These are phyloP conservation scores for Botrytis fabae DNA, from an alignment of 2,329 filamentous ascomycete species.

Conservation along the genomic window DNA sequence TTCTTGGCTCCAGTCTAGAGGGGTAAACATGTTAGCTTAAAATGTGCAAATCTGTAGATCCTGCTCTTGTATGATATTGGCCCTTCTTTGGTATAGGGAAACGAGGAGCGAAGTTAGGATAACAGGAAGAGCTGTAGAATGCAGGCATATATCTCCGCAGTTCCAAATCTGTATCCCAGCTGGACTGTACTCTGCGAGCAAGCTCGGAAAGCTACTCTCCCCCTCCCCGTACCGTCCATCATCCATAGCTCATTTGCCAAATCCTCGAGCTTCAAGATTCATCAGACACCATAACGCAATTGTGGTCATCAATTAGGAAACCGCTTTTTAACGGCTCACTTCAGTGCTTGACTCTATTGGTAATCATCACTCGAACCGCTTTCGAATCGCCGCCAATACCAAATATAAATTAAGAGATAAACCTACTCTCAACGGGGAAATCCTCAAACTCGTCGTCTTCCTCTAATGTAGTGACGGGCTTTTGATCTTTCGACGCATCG, in stretches of 20 bases:
- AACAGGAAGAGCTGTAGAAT: neutral
- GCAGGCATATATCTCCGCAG: neutral
- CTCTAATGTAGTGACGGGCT: conserved; percentile 66
- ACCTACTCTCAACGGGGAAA: conserved; percentile 89
- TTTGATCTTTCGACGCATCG: conserved; percentile 44
- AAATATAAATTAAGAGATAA: neutral
- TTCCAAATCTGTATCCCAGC: neutral
- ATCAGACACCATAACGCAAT: conserved; percentile 5
- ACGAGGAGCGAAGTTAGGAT: neutral
- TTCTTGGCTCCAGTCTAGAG: conserved; percentile 84
- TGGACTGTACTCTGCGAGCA: too few relatives aligned
- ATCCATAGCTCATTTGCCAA: neutral
- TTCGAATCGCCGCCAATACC: conserved; percentile 13
- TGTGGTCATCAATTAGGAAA: neutral
- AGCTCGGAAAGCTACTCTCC: neutral
- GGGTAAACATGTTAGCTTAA: conserved; percentile 23
- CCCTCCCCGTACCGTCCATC: neutral
- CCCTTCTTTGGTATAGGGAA: neutral
- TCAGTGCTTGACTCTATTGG: neutral
- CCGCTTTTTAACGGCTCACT: neutral
- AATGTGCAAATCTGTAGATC: neutral
- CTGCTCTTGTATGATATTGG: neutral
- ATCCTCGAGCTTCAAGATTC: neutral
- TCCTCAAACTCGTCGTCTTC: conserved; percentile 99
- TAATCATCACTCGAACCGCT: neutral